These are phyloP conservation scores for Tetrapisispora pingtungensis DNA, from an alignment of 805 yeast species.

Conservation along the genomic window DNA sequence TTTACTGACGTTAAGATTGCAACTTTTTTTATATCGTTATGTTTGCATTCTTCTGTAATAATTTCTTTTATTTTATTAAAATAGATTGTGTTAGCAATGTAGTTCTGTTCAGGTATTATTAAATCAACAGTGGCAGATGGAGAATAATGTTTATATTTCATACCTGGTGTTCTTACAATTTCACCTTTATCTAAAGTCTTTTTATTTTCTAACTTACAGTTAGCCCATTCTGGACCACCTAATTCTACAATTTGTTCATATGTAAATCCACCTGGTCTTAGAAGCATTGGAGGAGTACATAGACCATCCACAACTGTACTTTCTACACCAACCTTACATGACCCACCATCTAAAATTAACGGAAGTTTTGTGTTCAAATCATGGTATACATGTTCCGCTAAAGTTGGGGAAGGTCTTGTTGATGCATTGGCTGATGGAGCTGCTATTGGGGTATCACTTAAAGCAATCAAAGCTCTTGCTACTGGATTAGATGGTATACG, in stretches of 20 bases:
- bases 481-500: slow-evolving; percentile 80
- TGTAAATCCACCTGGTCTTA: slow-evolving; percentile 92
- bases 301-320: slow-evolving; percentile 92
- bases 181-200: slow-evolving; percentile 53
- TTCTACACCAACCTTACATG: slow-evolving; percentile 82
- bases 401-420: slow-evolving; percentile 88
- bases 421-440: slow-evolving; percentile 98
- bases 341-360: slow-evolving; percentile 80
- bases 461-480: slow-evolving; percentile 80
- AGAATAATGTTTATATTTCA: slow-evolving; percentile 94
- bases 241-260: slow-evolving; percentile 55
- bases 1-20: slow-evolving; percentile 44
- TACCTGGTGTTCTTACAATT: slow-evolving; percentile 86
- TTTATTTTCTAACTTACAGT: slow-evolving; percentile 53
- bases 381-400: slow-evolving; percentile 72
- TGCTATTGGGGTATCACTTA: slow-evolving; percentile 82
- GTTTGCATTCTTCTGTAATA: slow-evolving; percentile 9
- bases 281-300: slow-evolving; percentile 69
- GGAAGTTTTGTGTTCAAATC: slow-evolving; percentile 79
- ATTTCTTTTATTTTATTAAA: slow-evolving; percentile 24
- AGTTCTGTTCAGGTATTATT: slow-evolving; percentile 38
- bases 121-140: slow-evolving; percentile 78
- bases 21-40: slow-evolving; percentile 27
- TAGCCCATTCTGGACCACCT: slow-evolving; percentile 64
- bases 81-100: slow-evolving; percentile 5